These are phyloP conservation scores for Bathelium albidoporum DNA, from an alignment of 495 filamentous ascomycete species.

Conservation along the genomic window DNA sequence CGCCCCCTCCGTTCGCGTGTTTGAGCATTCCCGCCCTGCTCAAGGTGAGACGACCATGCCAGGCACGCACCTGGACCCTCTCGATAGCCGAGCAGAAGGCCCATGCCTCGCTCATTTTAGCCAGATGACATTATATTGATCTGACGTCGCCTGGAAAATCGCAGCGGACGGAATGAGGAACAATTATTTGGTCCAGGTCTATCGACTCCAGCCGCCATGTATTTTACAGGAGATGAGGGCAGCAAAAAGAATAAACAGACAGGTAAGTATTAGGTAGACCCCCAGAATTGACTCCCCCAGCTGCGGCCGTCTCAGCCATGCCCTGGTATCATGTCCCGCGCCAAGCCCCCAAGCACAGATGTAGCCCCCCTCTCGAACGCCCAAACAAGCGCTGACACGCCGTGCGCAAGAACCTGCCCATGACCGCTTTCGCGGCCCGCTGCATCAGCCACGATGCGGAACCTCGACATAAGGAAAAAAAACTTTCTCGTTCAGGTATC, in stretches of 20 bases:
- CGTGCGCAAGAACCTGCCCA: background rate
- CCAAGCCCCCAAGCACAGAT: background rate
- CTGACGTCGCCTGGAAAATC: background rate
- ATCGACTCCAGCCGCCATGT: background rate
- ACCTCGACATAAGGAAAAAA: background rate
- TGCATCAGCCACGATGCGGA: background rate
- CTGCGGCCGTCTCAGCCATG: background rate
- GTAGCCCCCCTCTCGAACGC: background rate
- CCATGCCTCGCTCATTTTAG: background rate
- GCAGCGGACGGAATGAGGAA: background rate
- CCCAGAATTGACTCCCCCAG: background rate
- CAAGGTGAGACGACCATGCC: background rate
- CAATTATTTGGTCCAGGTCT: background rate
- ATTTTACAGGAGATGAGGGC: background rate
- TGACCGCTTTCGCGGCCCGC: background rate
- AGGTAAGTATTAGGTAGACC: background rate
- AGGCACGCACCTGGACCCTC: background rate
- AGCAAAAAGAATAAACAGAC: background rate
- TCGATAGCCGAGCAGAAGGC: background rate
- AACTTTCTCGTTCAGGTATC: background rate
- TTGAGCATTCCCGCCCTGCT: background rate
- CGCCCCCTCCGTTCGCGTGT: background rate
- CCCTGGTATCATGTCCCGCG: background rate
- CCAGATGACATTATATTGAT: background rate
- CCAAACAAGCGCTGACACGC: constrained; percentile 4